Percentiles rank a stretch among this genome's conserved stretches.
Conservation (phyloP, 2,329 filamentous ascomycete genomes). For the Ophiostoma novo-ulmi region DNA sequence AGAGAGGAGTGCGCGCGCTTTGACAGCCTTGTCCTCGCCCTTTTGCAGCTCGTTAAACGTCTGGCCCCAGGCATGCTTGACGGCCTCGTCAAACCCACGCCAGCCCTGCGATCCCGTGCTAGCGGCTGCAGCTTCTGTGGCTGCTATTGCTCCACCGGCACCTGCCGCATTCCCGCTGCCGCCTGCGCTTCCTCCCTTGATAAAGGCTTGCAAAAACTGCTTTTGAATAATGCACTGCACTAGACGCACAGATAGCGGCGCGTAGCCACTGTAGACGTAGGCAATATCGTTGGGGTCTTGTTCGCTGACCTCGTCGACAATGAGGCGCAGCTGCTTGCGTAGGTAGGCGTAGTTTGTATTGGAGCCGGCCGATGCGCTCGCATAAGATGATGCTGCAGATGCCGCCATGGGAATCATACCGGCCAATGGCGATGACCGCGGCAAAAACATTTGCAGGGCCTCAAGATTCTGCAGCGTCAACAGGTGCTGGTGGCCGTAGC, state of each 20-base stretch:
- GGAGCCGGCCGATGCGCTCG: constrained; percentile 43
- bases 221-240: constrained; percentile 94
- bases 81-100: constrained; percentile 87
- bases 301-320: constrained; percentile 95
- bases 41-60: constrained; percentile 92
- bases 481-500: constrained; percentile 91
- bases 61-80: constrained; percentile 79
- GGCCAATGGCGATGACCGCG: constrained; percentile 70
- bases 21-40: constrained; percentile 86
- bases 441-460: constrained; percentile 79
- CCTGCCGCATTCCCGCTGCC: not conserved
- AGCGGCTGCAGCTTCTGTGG: constrained; percentile 27
- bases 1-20: constrained; percentile 76
- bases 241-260: constrained; percentile 82
- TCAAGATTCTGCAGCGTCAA: constrained; percentile 84
- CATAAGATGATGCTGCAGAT: constrained; percentile 35
- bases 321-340: constrained; percentile 78
- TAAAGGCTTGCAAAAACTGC: constrained; percentile 67
- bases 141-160: constrained; percentile 31
- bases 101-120: constrained; percentile 67
- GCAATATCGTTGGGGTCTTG: constrained; percentile 89
- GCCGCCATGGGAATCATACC: constrained; percentile 73
- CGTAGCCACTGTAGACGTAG: constrained; percentile 98
- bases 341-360: constrained; percentile 89
- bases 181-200: constrained; percentile 42